phyloP scores from a whole-genome alignment of 2,329 filamentous ascomycete species.

The Rhinocladiella mackenziei region DNA sequence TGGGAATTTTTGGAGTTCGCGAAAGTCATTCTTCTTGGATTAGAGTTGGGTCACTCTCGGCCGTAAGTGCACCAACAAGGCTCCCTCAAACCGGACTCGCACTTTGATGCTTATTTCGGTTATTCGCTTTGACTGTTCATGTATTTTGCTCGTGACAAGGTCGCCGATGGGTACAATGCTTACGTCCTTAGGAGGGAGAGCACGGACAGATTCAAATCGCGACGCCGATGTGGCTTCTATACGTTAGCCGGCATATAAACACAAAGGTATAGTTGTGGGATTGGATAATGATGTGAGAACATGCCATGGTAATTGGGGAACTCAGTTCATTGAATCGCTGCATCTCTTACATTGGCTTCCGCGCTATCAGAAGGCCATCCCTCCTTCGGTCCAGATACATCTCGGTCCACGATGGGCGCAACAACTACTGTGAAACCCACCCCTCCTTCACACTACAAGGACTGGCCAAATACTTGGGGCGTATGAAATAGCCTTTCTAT shows the following conservation, averaged over 20 bases:
- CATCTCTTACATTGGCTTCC: too few relatives aligned
- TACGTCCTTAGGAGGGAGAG: slow-evolving; percentile 14
- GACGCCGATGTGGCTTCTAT: neutral
- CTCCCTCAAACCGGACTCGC: slow-evolving; percentile 10
- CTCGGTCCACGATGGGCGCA: neutral
- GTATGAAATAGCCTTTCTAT: slow-evolving; percentile 35
- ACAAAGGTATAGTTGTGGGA: neutral
- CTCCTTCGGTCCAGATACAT: neutral
- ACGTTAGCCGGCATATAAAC: neutral
- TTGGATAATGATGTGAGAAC: neutral
- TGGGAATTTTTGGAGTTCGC: neutral
- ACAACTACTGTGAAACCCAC: neutral
- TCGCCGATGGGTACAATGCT: neutral
- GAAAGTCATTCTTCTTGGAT: neutral
- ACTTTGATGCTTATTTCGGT: slow-evolving; percentile 12
- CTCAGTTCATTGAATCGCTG: neutral
- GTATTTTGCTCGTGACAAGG: neutral
- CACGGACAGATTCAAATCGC: slow-evolving; percentile 11
- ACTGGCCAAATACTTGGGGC: slow-evolving; percentile 52
- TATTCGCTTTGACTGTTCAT: neutral
- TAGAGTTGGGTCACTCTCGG: slow-evolving; percentile 4
- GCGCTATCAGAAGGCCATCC: too few relatives aligned
- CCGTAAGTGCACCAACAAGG: slow-evolving; percentile 14
- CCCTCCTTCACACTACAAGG: slow-evolving; percentile 34
- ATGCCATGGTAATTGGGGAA: neutral